Percentiles rank a stretch among this genome's conserved stretches.
phyloP scores from a whole-genome alignment of 2,329 filamentous ascomycete genomes.

The Xylaria sp. region DNA sequence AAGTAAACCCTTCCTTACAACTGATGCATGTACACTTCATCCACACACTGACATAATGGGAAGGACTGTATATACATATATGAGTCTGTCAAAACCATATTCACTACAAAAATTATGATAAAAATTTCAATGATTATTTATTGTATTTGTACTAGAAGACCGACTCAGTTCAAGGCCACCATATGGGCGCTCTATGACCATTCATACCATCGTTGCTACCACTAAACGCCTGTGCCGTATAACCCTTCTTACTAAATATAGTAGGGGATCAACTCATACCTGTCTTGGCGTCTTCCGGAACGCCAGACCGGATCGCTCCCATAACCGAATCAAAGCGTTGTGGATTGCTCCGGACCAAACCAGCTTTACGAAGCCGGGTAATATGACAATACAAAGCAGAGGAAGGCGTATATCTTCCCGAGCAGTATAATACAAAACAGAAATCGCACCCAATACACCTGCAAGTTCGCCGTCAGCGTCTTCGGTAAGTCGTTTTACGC shows the following conservation, averaged over 20 bases:
- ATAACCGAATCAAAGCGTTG: constrained; percentile 10
- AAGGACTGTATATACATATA: no score
- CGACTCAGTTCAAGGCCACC: constrained; percentile 5
- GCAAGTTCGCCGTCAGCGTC: constrained; percentile 27
- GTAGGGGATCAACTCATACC: constrained; percentile 14
- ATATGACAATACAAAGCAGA: constrained; percentile 34
- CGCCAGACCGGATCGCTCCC: constrained; percentile 7
- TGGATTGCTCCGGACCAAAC: constrained; percentile 20
- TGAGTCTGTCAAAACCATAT: no score
- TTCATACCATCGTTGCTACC: constrained; percentile 12
- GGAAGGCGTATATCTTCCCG: constrained; percentile 18
- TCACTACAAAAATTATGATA: no score
- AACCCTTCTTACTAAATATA: constrained; percentile 19
- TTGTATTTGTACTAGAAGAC: constrained; percentile 9
- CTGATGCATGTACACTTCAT: no score
- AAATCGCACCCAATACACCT: background rate
- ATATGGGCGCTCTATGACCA: constrained; percentile 7
- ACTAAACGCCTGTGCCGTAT: constrained; percentile 14
- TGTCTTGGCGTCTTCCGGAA: constrained; percentile 20
- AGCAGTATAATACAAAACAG: constrained; percentile 29
- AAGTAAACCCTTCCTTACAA: no score
- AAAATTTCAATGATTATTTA: background rate
- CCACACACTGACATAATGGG: no score
- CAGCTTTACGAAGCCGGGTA: constrained; percentile 18
- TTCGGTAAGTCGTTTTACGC: constrained; percentile 37